Evolutionary conservation across 2,329 filamentous ascomycete genomes (phyloP).

Genomic region (Apiospora rasikravindrae): DNA sequence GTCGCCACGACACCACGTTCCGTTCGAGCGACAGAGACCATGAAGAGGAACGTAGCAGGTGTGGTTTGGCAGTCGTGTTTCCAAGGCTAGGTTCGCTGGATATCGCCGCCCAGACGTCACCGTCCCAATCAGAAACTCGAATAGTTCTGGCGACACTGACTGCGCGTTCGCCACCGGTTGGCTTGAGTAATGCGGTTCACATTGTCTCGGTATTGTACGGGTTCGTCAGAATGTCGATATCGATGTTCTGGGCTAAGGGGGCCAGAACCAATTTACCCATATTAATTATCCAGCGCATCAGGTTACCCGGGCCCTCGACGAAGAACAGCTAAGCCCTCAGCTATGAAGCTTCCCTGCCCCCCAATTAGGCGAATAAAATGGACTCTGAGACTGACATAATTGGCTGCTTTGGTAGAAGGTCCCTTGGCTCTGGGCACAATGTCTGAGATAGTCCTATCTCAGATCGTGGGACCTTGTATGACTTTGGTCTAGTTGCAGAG

Average conservation of each 20-base stretch:
- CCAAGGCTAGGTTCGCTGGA: background rate
- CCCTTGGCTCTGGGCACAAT: no score
- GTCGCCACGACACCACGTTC: background rate
- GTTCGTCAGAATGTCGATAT: background rate
- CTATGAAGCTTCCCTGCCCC: background rate
- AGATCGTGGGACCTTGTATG: background rate
- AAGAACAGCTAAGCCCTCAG: background rate
- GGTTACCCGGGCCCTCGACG: background rate
- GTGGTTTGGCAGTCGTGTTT: background rate
- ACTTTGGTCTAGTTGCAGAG: background rate
- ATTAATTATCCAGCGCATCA: background rate
- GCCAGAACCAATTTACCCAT: background rate
- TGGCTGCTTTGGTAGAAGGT: background rate
- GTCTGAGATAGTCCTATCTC: background rate
- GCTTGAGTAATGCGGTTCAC: background rate
- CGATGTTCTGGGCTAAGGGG: background rate
- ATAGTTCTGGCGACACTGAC: background rate
- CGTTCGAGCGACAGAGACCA: background rate
- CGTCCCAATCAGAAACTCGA: background rate
- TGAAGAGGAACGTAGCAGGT: background rate
- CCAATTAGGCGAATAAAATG: background rate
- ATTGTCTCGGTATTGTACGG: background rate
- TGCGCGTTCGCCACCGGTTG: background rate
- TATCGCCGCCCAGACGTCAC: background rate
- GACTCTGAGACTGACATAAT: background rate